Evolutionary conservation across 2,329 filamentous ascomycete species (phyloP), one percentile per base, ranked within the genome.

Genomic region (Fusarium sp.): DNA sequence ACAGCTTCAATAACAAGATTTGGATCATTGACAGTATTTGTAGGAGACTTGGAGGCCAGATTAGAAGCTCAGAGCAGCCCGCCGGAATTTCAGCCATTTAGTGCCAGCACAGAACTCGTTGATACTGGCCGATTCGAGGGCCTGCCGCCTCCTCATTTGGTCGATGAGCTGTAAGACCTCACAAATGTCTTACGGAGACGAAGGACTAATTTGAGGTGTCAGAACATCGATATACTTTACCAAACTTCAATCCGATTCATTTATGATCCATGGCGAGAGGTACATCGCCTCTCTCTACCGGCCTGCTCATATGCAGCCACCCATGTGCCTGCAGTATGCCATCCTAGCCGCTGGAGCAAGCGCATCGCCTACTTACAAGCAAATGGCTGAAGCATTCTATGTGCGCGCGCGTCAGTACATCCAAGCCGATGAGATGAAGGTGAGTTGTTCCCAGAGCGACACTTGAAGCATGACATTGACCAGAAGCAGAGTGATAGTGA

Each of bases 371-470:
- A 92, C 92, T 74, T 95, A 96, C 75, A 84, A 86, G 5, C 83
- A 84, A 7, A 86, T 94, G 42, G 91, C 94, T 65, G 90, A 92
- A 21, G 88, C 94, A 50, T 94, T 97, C 74, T 97, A 97, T 79
- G 87, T 89, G 43, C 88, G 94, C n/a, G 89, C 94, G 7, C 88
- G 94, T 25, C 94, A 94, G 74, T 97, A 97, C 77, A 87, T 91
- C 1, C 92, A 97, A 75, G 85, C 89, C 33, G 93, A 96, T 70
- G 94, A 97, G 82, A 92, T 97, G 89, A 93, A 90, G 80, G 87
- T 88, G 72, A 40, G 79, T 25, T 1, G 0, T 2, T 7, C 4
- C 2, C 4, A 2, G 23, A 43, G 18, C 9, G 12, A 23, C n/a
- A 13, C 38, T 2, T 5, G 2, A 64, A 82, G 85, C 92, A 92